Evolutionary conservation across 78 protist species (phyloP).

Genomic region (Planoprotostelium fungivorum): DNA sequence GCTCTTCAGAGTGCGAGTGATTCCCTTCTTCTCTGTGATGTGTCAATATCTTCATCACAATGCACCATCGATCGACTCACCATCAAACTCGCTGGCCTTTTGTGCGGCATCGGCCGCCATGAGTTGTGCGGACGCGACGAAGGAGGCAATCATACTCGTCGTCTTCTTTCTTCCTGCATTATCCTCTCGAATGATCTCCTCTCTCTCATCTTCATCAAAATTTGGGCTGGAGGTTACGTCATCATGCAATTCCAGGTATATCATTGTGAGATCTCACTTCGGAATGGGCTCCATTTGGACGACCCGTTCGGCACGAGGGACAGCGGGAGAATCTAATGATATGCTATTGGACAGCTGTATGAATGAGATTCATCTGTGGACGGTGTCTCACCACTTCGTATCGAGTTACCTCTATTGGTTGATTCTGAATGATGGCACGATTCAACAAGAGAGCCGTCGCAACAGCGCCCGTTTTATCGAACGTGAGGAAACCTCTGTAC

Average conservation of each 20-base stretch:
- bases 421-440: not conserved
- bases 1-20: not conserved
- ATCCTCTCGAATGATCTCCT: too few relatives aligned
- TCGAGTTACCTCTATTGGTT: not conserved
- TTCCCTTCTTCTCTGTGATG: not conserved
- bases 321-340: too few relatives aligned
- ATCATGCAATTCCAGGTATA: too few relatives aligned
- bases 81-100: not conserved
- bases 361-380: not conserved
- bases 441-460: not conserved
- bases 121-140: not conserved
- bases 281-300: too few relatives aligned
- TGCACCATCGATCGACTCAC: not conserved
- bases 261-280: too few relatives aligned
- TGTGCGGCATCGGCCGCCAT: not conserved
- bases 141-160: not conserved
- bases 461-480: not conserved
- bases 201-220: too few relatives aligned
- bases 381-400: not conserved
- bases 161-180: not conserved
- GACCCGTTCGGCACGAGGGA: too few relatives aligned
- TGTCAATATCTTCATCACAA: not conserved
- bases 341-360: too few relatives aligned
- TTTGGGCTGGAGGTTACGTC: too few relatives aligned
- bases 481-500: not conserved